phyloP scores from a whole-genome alignment of 352 stramenopile species.

The Phytopythium mirpurense region DNA sequence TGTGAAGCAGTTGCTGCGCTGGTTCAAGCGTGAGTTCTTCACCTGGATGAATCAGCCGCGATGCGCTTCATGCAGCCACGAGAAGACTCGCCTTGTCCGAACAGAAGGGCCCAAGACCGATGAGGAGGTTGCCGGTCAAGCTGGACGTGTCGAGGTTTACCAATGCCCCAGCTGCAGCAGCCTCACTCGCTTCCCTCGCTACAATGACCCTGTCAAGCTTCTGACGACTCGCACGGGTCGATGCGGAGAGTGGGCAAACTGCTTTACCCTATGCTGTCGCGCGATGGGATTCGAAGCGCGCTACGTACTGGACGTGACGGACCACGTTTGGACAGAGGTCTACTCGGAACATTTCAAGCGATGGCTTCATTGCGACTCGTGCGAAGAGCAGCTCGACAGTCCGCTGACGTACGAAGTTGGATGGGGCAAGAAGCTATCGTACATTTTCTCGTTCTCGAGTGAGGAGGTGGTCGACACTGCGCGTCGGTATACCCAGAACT shows the following conservation, averaged over 20 bases:
- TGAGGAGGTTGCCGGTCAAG: constrained; percentile 57
- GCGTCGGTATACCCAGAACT: constrained; percentile 69
- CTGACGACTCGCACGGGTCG: constrained; percentile 76
- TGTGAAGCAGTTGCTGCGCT: constrained; percentile 70
- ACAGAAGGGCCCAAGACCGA: constrained; percentile 39
- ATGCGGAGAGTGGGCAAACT: constrained; percentile 93
- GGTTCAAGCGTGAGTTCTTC: constrained; percentile 91
- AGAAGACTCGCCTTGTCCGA: constrained; percentile 38
- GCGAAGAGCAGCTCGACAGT: constrained; percentile 91
- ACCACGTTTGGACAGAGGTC: constrained; percentile 95
- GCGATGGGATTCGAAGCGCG: constrained; percentile 89
- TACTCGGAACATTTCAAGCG: constrained; percentile 69
- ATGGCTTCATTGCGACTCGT: constrained; percentile 94
- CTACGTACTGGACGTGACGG: constrained; percentile 92
- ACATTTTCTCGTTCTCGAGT: constrained; percentile 86
- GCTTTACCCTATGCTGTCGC: constrained; percentile 88
- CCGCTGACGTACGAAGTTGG: constrained; percentile 94
- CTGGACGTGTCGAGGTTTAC: constrained; percentile 86
- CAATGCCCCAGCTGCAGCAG: constrained; percentile 47
- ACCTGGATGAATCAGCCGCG: constrained; percentile 85
- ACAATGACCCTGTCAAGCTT: constrained; percentile 88
- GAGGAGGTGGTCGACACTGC: constrained; percentile 92
- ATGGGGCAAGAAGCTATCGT: constrained; percentile 93
- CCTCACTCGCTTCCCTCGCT: constrained; percentile 84
- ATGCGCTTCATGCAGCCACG: constrained; percentile 46